These are phyloP conservation scores for Starmerella floris DNA, from an alignment of 805 yeast genomes.

Conservation along the genomic window DNA sequence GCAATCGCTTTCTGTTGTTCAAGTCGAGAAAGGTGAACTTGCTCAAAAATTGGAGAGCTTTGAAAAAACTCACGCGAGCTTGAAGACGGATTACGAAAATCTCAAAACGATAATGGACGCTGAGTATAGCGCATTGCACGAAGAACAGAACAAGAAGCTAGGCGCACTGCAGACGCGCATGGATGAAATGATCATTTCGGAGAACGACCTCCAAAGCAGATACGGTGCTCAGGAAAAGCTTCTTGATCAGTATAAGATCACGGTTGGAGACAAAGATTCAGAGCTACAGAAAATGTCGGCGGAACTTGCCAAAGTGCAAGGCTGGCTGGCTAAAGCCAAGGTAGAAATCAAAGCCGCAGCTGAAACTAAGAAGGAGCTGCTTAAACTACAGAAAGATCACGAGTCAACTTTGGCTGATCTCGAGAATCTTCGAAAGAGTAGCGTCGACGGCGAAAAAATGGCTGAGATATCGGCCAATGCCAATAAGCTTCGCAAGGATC, in stretches of 20 bases:
- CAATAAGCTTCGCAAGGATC: not conserved
- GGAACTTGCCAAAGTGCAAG: constrained; percentile 17
- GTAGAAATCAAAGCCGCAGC: constrained; percentile 11
- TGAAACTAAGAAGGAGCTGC: not conserved
- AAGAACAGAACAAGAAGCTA: not conserved
- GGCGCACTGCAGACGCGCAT: not conserved
- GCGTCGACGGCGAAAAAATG: not conserved
- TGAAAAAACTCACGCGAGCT: not conserved
- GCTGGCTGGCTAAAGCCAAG: constrained; percentile 19
- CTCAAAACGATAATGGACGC: not conserved
- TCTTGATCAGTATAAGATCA: not conserved
- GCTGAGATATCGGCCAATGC: not conserved
- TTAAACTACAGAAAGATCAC: constrained; percentile 9
- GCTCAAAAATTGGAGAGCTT: too few relatives aligned
- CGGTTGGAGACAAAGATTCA: not conserved
- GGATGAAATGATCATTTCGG: not conserved
- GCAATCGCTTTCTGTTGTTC: not conserved
- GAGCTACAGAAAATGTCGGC: not conserved
- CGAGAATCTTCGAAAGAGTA: not conserved
- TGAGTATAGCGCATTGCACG: not conserved
- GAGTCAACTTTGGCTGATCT: not conserved
- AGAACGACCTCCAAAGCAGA: not conserved
- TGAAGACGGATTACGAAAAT: not conserved
- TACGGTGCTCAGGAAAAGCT: not conserved
- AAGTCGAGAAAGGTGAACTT: not conserved